Percentiles rank a stretch among this genome's conserved stretches.
Conservation (phyloP, 208 protist species). For the Kentomonas sorsogonicus region DNA sequence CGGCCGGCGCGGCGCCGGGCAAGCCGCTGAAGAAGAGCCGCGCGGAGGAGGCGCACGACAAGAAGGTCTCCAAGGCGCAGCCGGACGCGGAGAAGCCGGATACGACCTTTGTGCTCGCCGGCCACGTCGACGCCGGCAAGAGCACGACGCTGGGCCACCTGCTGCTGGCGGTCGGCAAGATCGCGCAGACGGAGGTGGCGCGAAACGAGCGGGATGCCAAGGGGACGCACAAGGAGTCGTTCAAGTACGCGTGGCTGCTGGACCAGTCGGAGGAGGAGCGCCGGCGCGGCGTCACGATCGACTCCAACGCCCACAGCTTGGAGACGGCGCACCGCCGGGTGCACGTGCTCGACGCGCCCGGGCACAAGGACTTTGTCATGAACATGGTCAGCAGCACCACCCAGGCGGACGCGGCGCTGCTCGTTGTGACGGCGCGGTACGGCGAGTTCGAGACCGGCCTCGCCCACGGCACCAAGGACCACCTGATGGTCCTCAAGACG, state of each 20-base stretch:
- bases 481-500: constrained; percentile 96
- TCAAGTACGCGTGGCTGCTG: constrained; percentile 96
- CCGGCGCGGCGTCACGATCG: constrained; percentile 94
- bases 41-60: too few species aligned
- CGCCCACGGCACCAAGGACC: constrained; percentile 95
- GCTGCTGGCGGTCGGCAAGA: constrained; percentile 66
- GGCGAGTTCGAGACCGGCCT: constrained; percentile 98
- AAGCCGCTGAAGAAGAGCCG: too few species aligned
- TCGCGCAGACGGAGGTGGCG: constrained; percentile 69
- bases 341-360: constrained; percentile 85
- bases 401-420: constrained; percentile 96
- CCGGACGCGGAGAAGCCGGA: constrained; percentile 45
- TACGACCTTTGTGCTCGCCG: constrained; percentile 82
- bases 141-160: constrained; percentile 83
- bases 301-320: constrained; percentile 90
- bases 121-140: constrained; percentile 86
- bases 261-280: constrained; percentile 94
- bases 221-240: constrained; percentile 86
- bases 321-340: constrained; percentile 85
- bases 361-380: constrained; percentile 97
- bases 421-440: constrained; percentile 96
- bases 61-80: background rate
- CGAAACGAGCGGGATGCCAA: constrained; percentile 83
- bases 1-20: too few species aligned
- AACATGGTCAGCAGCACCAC: constrained; percentile 98